These are phyloP conservation scores for Rubia tinctorum DNA, from an alignment of 305 asterid species.

Conservation along the genomic window DNA sequence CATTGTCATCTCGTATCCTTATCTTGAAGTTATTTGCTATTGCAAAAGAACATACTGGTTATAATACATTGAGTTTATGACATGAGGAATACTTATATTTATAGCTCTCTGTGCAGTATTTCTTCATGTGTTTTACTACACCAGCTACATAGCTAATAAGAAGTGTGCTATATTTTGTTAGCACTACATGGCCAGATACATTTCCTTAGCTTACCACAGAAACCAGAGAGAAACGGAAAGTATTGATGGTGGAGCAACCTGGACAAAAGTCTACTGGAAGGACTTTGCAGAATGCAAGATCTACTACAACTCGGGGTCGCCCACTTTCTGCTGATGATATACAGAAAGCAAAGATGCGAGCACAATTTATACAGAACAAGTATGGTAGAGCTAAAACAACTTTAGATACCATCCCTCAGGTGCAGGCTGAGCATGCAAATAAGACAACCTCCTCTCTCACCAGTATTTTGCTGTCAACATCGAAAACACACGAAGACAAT, in stretches of 20 bases:
- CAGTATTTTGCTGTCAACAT: conserved; percentile 31
- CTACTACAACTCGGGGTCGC: conserved; percentile 65
- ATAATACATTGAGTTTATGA: not conserved
- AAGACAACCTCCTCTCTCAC: conserved; percentile 31
- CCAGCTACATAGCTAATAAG: conserved; percentile 3
- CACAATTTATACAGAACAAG: conserved; percentile 76
- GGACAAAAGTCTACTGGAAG: conserved; percentile 60
- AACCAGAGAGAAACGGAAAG: conserved; percentile 75
- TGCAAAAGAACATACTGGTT: not conserved
- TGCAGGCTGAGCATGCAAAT: conserved; percentile 50
- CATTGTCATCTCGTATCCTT: conserved; percentile 83
- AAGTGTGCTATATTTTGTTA: conserved; percentile 6
- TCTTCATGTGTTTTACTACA: not conserved
- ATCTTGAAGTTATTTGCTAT: not conserved
- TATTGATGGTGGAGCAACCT: conserved; percentile 91
- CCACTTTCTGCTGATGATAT: conserved; percentile 99
- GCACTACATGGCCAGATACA: not conserved
- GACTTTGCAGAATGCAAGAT: conserved; percentile 57
- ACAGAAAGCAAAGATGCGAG: conserved; percentile 99
- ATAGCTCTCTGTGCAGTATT: not conserved
- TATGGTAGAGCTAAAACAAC: conserved; percentile 48
- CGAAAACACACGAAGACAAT: conserved; percentile 27
- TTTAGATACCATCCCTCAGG: conserved; percentile 36
- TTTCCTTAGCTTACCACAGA: conserved; percentile 66
- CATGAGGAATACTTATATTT: not conserved